phyloP scores from a whole-genome alignment of 768 basidiomycete genomes.

The Hirschioporus abietinus region DNA sequence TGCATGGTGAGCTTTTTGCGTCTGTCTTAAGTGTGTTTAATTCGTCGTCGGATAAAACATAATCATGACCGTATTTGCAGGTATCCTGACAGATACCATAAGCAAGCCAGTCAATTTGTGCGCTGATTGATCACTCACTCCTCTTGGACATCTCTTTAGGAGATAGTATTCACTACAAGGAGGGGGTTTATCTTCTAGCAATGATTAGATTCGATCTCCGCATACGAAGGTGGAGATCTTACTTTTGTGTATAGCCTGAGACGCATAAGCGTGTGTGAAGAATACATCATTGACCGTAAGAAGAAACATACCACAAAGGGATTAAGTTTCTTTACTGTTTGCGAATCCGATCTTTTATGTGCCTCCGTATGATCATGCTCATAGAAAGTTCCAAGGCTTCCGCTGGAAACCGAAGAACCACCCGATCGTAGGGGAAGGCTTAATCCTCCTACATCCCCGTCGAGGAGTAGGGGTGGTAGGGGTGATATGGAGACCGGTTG shows the following conservation, averaged over 20 bases:
- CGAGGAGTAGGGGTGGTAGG: not conserved
- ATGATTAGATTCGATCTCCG: constrained; percentile 9
- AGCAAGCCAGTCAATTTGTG: constrained; percentile 28
- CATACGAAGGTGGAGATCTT: constrained; percentile 21
- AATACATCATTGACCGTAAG: not conserved
- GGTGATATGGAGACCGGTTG: not conserved
- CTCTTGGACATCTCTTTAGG: constrained; percentile 77
- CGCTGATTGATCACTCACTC: constrained; percentile 25
- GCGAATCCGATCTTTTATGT: not conserved
- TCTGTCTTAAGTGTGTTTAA: constrained; percentile 63
- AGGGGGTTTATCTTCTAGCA: constrained; percentile 61
- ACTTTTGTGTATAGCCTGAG: constrained; percentile 76
- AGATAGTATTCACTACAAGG: constrained; percentile 79
- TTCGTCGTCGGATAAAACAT: constrained; percentile 65
- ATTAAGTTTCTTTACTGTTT: not conserved
- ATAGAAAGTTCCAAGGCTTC: too few relatives aligned
- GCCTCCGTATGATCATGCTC: too few relatives aligned
- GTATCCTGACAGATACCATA: constrained; percentile 26
- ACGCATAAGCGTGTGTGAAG: constrained; percentile 8
- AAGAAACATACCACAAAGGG: not conserved
- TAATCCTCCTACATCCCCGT: not conserved
- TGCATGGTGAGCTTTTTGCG: constrained; percentile 84
- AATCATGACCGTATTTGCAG: constrained; percentile 85
- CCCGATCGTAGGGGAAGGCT: not conserved
- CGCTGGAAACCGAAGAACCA: not conserved